Evolutionary conservation across 805 yeast genomes (phyloP).

Genomic region (Candida ficus): DNA sequence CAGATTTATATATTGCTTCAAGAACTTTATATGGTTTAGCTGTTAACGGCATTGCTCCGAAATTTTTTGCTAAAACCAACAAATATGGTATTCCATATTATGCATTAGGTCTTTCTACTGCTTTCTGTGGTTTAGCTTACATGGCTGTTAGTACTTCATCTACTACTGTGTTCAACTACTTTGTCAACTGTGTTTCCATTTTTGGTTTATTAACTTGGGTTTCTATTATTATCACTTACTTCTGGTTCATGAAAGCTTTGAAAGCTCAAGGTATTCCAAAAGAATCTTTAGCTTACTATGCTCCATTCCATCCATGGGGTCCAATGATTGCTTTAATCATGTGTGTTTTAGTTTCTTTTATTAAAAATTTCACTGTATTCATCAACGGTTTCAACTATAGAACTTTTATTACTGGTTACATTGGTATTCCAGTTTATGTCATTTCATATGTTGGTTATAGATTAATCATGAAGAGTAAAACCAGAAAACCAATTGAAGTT

Average conservation of each 20-base stretch:
- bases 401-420: constrained; percentile 72
- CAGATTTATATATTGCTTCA: constrained; percentile 72
- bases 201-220: constrained; percentile 75
- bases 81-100: constrained; percentile 66
- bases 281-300: constrained; percentile 47
- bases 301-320: constrained; percentile 70
- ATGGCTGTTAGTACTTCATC: constrained; percentile 60
- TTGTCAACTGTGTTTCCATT: constrained; percentile 73
- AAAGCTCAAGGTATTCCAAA: constrained; percentile 63
- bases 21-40: constrained; percentile 71
- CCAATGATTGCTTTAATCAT: constrained; percentile 51
- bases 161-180: constrained; percentile 54
- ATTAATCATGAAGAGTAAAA: constrained; percentile 42
- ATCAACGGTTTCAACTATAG: constrained; percentile 59
- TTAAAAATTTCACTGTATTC: constrained; percentile 72
- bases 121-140: constrained; percentile 61
- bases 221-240: constrained; percentile 61
- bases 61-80: constrained; percentile 57
- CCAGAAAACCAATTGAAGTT: constrained; percentile 47
- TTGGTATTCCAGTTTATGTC: constrained; percentile 62
- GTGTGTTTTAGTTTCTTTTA: constrained; percentile 51
- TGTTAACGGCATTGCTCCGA: constrained; percentile 70
- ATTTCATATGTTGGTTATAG: constrained; percentile 71
- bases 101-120: constrained; percentile 43
- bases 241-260: constrained; percentile 60